Evolutionary conservation across 441 rosid genomes (phyloP).

Genomic region (Bocquillonia castaneifolia): DNA sequence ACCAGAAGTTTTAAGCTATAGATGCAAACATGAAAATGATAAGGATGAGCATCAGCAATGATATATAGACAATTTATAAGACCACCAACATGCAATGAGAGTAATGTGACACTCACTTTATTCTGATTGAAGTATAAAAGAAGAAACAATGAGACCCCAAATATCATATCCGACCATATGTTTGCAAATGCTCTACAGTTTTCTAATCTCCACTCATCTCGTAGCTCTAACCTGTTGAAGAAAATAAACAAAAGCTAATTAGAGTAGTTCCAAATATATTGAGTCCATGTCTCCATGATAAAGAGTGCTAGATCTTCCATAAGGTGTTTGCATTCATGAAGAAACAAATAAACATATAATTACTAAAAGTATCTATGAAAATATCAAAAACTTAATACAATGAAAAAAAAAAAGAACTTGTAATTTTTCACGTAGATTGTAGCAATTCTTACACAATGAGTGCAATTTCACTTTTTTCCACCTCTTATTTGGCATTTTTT

Average conservation of each 20-base stretch:
- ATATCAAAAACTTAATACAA: too few species aligned
- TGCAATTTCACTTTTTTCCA: not conserved
- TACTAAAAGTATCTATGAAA: not conserved
- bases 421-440: not conserved
- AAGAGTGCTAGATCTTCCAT: not conserved
- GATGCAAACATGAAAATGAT: not conserved
- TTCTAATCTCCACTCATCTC: slow-evolving; percentile 81
- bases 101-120: slow-evolving; percentile 47
- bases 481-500: not conserved
- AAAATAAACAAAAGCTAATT: slow-evolving; percentile 17
- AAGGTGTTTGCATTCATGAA: not conserved
- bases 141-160: slow-evolving; percentile 73
- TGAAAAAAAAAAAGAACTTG: not conserved
- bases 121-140: slow-evolving; percentile 80
- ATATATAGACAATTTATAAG: slow-evolving; percentile 1
- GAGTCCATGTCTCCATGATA: not conserved
- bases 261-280: not conserved
- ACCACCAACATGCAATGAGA: slow-evolving; percentile 8
- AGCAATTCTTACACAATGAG: not conserved
- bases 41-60: not conserved
- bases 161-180: slow-evolving; percentile 89
- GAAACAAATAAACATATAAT: not conserved
- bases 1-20: not conserved
- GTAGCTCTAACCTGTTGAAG: slow-evolving; percentile 70
- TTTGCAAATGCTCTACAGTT: slow-evolving; percentile 89